These are phyloP conservation scores for Malassezia yamatoensis DNA, from an alignment of 1,284 basidiomycete species.

Conservation along the genomic window DNA sequence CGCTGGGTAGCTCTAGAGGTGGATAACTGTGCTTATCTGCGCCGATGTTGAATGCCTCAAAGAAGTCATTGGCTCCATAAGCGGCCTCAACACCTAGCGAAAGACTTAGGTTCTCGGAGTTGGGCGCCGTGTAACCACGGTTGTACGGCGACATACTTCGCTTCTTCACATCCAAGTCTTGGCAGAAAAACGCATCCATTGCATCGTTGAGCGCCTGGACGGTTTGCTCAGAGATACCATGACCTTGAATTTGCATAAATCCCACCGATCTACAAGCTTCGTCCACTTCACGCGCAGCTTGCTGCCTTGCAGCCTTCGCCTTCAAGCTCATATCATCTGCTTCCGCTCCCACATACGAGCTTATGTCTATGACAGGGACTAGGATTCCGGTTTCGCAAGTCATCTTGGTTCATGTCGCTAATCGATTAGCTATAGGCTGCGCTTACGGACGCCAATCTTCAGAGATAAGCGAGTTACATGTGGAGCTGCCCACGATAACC, in stretches of 20 bases:
- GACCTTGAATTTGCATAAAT: neutral
- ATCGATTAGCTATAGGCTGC: too few species aligned
- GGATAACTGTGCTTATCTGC: neutral
- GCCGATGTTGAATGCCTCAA: neutral
- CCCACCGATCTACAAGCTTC: neutral
- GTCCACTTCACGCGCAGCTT: neutral
- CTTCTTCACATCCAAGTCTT: constrained; percentile 1
- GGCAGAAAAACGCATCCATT: neutral
- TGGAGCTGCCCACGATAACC: too few species aligned
- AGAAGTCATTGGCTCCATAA: neutral
- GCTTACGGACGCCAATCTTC: too few species aligned
- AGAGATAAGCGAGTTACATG: too few species aligned
- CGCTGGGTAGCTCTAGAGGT: neutral
- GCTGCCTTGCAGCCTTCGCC: neutral
- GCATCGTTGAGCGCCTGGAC: neutral
- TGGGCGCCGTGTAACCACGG: neutral
- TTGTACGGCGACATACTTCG: neutral
- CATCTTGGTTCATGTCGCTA: too few species aligned
- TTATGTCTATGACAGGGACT: too few species aligned
- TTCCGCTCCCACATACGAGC: too few species aligned
- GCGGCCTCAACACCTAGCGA: neutral
- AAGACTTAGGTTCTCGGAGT: neutral
- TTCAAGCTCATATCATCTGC: too few species aligned
- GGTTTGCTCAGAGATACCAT: neutral
- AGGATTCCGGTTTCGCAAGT: too few species aligned